Evolutionary conservation across 257 asterid species (phyloP), one percentile per base, ranked within the genome.

Genomic region (Gynochthodes officinalis): DNA sequence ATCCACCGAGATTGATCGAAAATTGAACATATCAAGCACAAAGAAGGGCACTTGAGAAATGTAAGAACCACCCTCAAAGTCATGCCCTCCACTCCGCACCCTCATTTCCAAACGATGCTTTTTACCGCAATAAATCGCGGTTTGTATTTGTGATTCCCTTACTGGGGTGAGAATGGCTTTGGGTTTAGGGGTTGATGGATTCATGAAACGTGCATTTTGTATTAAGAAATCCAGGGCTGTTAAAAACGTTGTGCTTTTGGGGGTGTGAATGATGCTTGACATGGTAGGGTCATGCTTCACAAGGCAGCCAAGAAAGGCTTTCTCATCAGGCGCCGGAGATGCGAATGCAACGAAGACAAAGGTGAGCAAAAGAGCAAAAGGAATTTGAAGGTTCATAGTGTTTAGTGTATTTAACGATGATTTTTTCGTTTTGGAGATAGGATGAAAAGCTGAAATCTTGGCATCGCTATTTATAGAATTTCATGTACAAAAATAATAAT

Each of bases 61-160:
- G 48, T 18, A 62, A 9, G 67, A 62, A 32, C 65, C 32, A 0
- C 65, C 65, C 1, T 21, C 67, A 35, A 62, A 62, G 5, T 62
- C 67, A 62, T 64, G 69, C 16, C 69, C 69, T 4, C 69, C 69
- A 23, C 69, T 64, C n/a, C 69, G 50, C 5, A 64, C 21, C 12
- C 69, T 64, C 52, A 64, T 64, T 13, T 64, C 33, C 25, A 67
- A 14, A 18, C 8, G 8, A 21, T 46, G 27, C 42, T 27, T 46
- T 19, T 48, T 67, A 7, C 28, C 25, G 25, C 72, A 67, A 15
- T 27, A 44, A 19, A 67, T 67, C 11, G 59, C 60, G 0, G 72
- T 21, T 46, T 67, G 72, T 0, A 67, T 67, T 2, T 67, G 72
- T 0, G 72, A 67, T 28, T 67, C 60, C 21, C 5, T 46, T 0